Evolutionary conservation across 306 rosid species (phyloP).

Genomic region (Trifolium pratense): DNA sequence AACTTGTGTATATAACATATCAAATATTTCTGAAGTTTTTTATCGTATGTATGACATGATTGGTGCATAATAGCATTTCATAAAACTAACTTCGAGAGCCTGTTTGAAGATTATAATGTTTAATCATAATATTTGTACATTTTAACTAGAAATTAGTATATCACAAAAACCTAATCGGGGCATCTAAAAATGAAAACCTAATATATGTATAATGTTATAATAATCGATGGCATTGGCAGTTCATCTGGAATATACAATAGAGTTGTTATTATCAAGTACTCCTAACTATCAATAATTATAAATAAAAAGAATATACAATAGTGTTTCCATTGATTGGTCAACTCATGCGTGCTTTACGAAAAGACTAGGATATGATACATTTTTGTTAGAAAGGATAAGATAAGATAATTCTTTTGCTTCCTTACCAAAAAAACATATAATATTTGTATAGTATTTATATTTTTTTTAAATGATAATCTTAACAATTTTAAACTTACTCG

Average conservation of each 20-base stretch:
- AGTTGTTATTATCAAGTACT: no score
- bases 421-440: no score
- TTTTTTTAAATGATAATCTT: not conserved
- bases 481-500: no score
- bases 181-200: not conserved
- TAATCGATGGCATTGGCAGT: not conserved
- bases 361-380: not conserved
- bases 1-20: no score
- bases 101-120: slow-evolving; percentile 3
- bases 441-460: not conserved
- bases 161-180: slow-evolving; percentile 6
- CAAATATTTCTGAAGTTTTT: no score
- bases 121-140: not conserved
- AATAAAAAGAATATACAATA: no score
- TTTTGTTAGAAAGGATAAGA: not conserved
- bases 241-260: not conserved
- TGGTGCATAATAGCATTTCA: no score
- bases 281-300: no score
- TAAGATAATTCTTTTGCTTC: no score
- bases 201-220: not conserved
- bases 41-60: no score
- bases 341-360: slow-evolving; percentile 36
- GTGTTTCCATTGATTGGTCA: slow-evolving; percentile 29
- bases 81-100: not conserved
- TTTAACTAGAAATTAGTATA: not conserved